These are phyloP conservation scores for Ophiostoma sp. DNA, from an alignment of 2,329 filamentous ascomycete genomes.

Conservation along the genomic window DNA sequence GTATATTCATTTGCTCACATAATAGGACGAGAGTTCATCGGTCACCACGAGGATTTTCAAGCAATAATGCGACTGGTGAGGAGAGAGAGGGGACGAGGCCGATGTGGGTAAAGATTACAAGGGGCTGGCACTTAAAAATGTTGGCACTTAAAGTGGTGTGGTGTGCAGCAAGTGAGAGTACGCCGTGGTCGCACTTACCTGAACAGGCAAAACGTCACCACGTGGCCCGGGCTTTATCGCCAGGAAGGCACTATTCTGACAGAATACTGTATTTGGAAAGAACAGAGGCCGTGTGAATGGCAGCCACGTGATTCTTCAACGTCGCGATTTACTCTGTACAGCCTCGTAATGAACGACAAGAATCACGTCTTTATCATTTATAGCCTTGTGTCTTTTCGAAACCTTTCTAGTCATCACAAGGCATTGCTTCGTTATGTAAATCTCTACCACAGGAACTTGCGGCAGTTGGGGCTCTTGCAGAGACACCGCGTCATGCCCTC, in stretches of 20 bases:
- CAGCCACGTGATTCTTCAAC: neutral
- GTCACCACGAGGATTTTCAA: neutral
- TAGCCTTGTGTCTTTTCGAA: neutral
- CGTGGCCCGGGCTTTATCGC: neutral
- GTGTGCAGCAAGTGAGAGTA: neutral
- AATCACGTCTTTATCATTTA: neutral
- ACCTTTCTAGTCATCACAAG: neutral
- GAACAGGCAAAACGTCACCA: neutral
- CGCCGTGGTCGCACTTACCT: neutral
- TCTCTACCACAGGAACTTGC: slow-evolving; percentile 61
- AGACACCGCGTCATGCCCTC: slow-evolving; percentile 54
- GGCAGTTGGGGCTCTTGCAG: slow-evolving; percentile 61
- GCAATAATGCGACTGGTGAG: neutral
- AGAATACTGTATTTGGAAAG: neutral
- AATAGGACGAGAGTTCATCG: neutral
- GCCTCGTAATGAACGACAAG: neutral
- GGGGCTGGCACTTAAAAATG: neutral
- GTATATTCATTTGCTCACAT: neutral
- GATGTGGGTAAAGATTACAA: neutral
- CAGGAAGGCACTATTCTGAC: neutral
- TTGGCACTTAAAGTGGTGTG: slow-evolving; percentile 1
- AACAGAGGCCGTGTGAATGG: neutral
- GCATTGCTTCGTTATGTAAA: neutral
- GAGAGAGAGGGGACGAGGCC: neutral
- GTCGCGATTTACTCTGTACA: neutral